A percentile compares a stretch with the other conserved stretches of the same genome.
phyloP scores from a whole-genome alignment of 495 filamentous ascomycete genomes.

The Aspergillus mulundensis region DNA sequence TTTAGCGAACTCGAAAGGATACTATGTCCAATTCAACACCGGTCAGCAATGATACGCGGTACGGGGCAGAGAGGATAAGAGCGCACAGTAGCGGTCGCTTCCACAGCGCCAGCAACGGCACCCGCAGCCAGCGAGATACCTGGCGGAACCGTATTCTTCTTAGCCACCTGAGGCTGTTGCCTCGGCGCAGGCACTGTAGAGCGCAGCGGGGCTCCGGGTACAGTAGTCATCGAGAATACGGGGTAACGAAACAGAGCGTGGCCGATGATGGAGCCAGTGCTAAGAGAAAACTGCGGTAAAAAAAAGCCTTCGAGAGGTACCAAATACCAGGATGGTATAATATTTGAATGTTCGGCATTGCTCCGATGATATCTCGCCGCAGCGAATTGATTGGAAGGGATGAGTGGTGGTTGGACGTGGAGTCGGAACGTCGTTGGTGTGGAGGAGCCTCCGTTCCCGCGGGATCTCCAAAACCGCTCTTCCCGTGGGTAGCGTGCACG shows the following conservation, averaged over 20 bases:
- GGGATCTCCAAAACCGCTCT: not conserved
- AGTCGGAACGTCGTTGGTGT: too few relatives aligned
- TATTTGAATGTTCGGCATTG: not conserved
- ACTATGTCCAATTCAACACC: slow-evolving; percentile 26
- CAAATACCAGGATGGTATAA: not conserved
- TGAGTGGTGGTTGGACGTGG: too few relatives aligned
- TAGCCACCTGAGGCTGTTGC: not conserved
- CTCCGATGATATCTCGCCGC: not conserved
- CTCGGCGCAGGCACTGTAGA: not conserved
- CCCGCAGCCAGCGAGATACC: slow-evolving; percentile 49
- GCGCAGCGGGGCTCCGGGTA: not conserved
- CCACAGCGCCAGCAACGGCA: slow-evolving; percentile 52
- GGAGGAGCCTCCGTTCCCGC: too few relatives aligned
- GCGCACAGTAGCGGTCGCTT: slow-evolving; percentile 47
- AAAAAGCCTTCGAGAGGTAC: not conserved
- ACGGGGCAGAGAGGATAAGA: not conserved
- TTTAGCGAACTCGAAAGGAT: slow-evolving; percentile 68
- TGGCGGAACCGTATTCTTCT: slow-evolving; percentile 13
- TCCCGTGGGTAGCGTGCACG: too few relatives aligned
- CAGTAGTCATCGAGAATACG: not conserved
- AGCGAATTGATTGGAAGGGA: not conserved
- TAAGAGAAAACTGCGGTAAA: too few relatives aligned
- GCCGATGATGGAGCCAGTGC: too few relatives aligned
- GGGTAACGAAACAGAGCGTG: not conserved
- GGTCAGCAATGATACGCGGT: not conserved